These are phyloP conservation scores for Comarum palustre DNA, from an alignment of 306 rosid genomes.

Conservation along the genomic window DNA sequence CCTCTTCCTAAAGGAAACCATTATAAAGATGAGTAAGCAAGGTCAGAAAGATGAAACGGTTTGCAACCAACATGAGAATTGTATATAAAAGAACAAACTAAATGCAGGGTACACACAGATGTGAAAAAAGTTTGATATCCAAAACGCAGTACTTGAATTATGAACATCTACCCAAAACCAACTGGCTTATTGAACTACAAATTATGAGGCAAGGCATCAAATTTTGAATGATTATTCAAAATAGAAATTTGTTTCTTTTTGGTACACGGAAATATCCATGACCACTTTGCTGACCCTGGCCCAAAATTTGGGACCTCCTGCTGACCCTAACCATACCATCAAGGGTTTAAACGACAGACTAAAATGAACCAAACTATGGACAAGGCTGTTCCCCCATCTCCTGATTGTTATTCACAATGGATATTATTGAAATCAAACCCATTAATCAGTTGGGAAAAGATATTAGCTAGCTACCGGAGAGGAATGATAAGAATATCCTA, in stretches of 20 bases:
- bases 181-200: neutral
- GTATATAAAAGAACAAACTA: neutral
- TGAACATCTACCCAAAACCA: neutral
- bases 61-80: neutral
- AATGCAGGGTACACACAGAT: neutral
- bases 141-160: neutral
- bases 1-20: constrained; percentile 59
- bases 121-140: neutral
- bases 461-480: neutral
- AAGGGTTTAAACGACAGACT: neutral
- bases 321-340: neutral
- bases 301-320: neutral
- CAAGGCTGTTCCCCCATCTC: neutral
- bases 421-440: neutral
- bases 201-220: neutral
- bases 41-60: constrained; percentile 4
- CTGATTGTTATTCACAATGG: neutral
- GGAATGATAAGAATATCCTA: neutral
- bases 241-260: neutral
- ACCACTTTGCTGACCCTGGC: neutral
- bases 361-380: neutral
- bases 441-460: neutral
- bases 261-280: neutral
- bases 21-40: constrained; percentile 15
- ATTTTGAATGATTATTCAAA: neutral